Evolutionary conservation across 768 basidiomycete genomes (phyloP).

Genomic region (Tephrocybe sp.): DNA sequence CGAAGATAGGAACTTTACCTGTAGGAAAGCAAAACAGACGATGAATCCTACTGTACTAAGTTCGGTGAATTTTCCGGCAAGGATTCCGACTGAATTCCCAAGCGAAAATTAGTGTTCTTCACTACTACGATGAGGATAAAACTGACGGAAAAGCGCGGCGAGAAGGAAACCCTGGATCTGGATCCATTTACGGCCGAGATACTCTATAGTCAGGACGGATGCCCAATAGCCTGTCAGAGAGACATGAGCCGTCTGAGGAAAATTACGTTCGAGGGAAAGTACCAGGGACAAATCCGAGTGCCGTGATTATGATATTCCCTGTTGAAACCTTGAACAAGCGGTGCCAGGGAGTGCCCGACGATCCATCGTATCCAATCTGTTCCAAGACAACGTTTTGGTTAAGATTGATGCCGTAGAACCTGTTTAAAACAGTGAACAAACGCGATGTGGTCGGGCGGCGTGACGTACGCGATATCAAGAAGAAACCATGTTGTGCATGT

Average conservation of each 20-base stretch:
- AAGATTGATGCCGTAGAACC: constrained; percentile 72
- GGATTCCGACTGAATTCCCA: constrained; percentile 38
- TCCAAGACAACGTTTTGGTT: constrained; percentile 80
- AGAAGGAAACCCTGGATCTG: constrained; percentile 76
- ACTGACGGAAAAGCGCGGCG: constrained; percentile 64
- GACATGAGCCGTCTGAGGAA: neutral
- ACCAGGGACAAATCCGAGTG: constrained; percentile 78
- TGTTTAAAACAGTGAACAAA: constrained; percentile 18
- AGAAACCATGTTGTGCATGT: constrained; percentile 75
- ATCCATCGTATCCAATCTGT: constrained; percentile 68
- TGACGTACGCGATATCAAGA: constrained; percentile 63
- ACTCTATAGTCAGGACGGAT: constrained; percentile 68
- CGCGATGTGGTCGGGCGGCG: neutral
- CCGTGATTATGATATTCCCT: constrained; percentile 72
- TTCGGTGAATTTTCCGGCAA: constrained; percentile 63
- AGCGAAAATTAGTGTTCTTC: neutral
- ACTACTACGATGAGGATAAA: neutral
- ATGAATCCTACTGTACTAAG: constrained; percentile 64
- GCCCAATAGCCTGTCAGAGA: constrained; percentile 63
- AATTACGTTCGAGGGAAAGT: neutral
- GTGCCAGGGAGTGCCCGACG: constrained; percentile 56
- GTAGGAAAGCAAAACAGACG: constrained; percentile 70
- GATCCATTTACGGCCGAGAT: constrained; percentile 72
- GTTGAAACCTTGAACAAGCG: constrained; percentile 66
- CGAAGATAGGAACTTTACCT: constrained; percentile 30